Conservation (phyloP, 352 stramenopile genomes). For the Globisporangium solare region DNA sequence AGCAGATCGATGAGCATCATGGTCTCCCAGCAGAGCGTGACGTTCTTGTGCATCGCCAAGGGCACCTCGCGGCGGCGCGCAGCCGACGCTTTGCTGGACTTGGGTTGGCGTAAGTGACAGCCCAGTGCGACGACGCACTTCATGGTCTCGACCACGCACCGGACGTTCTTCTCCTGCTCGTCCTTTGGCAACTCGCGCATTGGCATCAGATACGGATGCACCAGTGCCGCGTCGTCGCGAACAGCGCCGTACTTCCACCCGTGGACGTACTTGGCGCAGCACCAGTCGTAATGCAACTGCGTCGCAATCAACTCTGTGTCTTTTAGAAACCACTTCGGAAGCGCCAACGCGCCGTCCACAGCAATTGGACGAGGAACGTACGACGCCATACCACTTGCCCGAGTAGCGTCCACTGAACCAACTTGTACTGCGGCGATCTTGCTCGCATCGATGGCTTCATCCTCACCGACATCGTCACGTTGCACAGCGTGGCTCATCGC, state of each 20-base stretch:
- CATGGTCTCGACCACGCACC: slow-evolving; percentile 48
- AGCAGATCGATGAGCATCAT: slow-evolving; percentile 66
- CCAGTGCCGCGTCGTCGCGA: slow-evolving; percentile 32
- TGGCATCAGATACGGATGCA: slow-evolving; percentile 50
- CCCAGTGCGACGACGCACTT: slow-evolving; percentile 57
- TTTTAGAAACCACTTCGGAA: slow-evolving; percentile 31
- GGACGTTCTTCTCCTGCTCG: slow-evolving; percentile 35
- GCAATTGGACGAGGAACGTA: slow-evolving; percentile 44
- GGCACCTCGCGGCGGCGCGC: slow-evolving; percentile 8
- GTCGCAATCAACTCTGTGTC: slow-evolving; percentile 31
- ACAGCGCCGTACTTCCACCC: slow-evolving; percentile 36
- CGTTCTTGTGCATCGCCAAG: slow-evolving; percentile 23
- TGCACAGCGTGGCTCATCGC: slow-evolving; percentile 22
- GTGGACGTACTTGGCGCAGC: slow-evolving; percentile 36
- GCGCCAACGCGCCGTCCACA: slow-evolving; percentile 13
- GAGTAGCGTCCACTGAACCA: background rate
- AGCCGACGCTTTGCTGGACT: slow-evolving; percentile 14
- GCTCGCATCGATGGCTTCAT: slow-evolving; percentile 1
- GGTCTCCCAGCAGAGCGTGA: slow-evolving; percentile 52
- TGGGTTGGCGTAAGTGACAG: slow-evolving; percentile 26
- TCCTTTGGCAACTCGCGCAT: slow-evolving; percentile 38
- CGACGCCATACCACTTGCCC: background rate
- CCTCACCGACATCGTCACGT: background rate
- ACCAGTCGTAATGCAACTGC: slow-evolving; percentile 72
- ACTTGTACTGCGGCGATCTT: background rate